These are phyloP conservation scores for Ophiostoma quercus DNA, from an alignment of 2,329 filamentous ascomycete genomes.

Conservation along the genomic window DNA sequence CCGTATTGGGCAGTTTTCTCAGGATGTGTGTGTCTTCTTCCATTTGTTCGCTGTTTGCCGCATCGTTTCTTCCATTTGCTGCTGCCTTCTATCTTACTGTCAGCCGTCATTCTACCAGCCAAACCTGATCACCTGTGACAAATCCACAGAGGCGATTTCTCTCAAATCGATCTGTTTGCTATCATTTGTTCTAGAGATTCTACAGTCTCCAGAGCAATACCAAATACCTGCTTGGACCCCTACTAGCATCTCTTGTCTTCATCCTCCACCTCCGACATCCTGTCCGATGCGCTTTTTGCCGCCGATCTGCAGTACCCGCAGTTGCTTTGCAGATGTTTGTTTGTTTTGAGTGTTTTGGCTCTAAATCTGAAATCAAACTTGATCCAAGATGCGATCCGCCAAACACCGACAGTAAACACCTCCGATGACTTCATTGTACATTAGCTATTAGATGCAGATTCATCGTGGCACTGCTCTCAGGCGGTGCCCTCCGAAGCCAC, in stretches of 20 bases:
- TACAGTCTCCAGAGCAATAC: slow-evolving; percentile 5
- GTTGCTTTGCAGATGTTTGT: background rate
- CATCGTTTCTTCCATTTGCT: slow-evolving; percentile 1
- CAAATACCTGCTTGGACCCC: background rate
- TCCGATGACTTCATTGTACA: background rate
- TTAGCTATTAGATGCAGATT: slow-evolving; percentile 1
- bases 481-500: slow-evolving; percentile 11
- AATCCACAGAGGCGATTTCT: slow-evolving; percentile 8
- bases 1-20: background rate
- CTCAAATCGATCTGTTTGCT: background rate
- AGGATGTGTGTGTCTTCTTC: background rate
- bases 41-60: background rate
- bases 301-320: slow-evolving; percentile 2
- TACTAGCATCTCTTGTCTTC: slow-evolving; percentile 9
- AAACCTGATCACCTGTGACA: slow-evolving; percentile 9
- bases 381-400: background rate
- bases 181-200: background rate
- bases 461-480: background rate
- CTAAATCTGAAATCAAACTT: background rate
- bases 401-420: background rate
- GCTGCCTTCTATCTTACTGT: background rate
- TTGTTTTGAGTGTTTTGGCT: background rate
- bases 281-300: background rate
- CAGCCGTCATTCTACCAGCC: background rate
- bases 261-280: background rate